Evolutionary conservation across 1,139 yeast genomes (phyloP).

Genomic region (Kodamaea suecica): DNA sequence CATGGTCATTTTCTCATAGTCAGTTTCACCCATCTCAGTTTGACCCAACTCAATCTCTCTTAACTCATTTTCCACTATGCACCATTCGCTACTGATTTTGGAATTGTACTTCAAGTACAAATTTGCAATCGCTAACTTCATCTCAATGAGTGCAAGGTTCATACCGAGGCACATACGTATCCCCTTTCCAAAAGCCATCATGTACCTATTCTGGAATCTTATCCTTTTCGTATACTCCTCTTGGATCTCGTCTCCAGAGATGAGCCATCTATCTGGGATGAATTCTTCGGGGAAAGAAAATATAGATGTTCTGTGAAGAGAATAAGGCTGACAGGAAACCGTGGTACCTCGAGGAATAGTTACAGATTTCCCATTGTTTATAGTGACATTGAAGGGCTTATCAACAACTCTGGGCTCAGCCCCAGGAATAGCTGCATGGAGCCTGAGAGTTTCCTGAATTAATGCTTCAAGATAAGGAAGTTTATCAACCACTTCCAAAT

Average conservation of each 20-base stretch:
- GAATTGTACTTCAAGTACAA: conserved; percentile 49
- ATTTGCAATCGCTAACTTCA: conserved; percentile 55
- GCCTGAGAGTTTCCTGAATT: conserved; percentile 54
- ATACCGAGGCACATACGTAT: conserved; percentile 75
- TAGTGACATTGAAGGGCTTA: conserved; percentile 19
- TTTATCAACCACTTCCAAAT: conserved; percentile 43
- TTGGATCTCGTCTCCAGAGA: conserved; percentile 29
- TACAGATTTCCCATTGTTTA: conserved; percentile 22
- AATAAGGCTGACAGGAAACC: conserved; percentile 65
- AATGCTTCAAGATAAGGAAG: conserved; percentile 58
- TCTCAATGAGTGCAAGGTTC: conserved; percentile 65
- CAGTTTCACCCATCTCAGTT: conserved; percentile 20
- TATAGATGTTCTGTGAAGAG: conserved; percentile 51
- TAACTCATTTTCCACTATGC: conserved; percentile 23
- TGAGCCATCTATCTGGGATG: conserved; percentile 63
- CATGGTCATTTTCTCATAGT: conserved; percentile 51
- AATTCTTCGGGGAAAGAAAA: conserved; percentile 53
- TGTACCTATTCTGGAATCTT: conserved; percentile 46
- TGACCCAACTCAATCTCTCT: conserved; percentile 5
- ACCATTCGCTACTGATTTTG: conserved; percentile 42
- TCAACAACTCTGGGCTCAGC: conserved; percentile 61
- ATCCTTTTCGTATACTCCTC: conserved; percentile 36
- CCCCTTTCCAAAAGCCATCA: conserved; percentile 74
- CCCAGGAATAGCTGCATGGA: conserved; percentile 74
- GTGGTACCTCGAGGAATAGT: conserved; percentile 52